Evolutionary conservation across 345 rosid genomes (phyloP), one percentile per base, ranked within the genome.

Genomic region (Kernera saxatilis): DNA sequence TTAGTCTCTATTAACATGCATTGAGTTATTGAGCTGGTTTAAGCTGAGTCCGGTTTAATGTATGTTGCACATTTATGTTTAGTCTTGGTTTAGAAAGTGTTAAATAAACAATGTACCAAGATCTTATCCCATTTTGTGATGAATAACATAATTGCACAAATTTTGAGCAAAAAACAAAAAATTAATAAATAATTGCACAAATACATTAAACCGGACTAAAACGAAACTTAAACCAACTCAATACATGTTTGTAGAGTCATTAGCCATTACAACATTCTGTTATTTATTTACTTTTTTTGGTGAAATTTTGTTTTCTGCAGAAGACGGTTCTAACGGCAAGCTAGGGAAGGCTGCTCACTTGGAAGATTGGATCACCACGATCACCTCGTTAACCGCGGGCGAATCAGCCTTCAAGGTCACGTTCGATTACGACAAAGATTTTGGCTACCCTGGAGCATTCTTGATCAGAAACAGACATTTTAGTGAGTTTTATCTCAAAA

Each of bases 371-470:
- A 75, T 70, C 36, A 70, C 79, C 3, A 79, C 68, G 9, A 41
- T 73, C 26, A 33, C 80, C 2, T 67, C 85, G 0, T 65, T 53
- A 14, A 73, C 72, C 17, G 86, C 78, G 2, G 84, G 85, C 12
- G 96, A 89, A 51, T 62, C 87, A 2, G 81, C 82, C 1, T 86
- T 88, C 71, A 50, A 58, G 9, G 82, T 85, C 12, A 75, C 75
- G 0, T 85, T 89, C 30, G 85, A 92, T 13, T 84, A 80, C 77
- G 88, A 92, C 3, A 76, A 69, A 5, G 85, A 77, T 9, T 73
- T 81, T 19, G 96, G 94, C 27, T 43, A 62, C 62, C 98, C 98
- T 1, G 98, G 88, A 37, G 98, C 91, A 2, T 67, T 92, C 69
- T 39, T 80, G 9, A 70, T 92, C 5, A 80, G 22, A 21, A 92